phyloP scores from a whole-genome alignment of 2,329 filamentous ascomycete genomes.

The Drechslerella coelobrocha region DNA sequence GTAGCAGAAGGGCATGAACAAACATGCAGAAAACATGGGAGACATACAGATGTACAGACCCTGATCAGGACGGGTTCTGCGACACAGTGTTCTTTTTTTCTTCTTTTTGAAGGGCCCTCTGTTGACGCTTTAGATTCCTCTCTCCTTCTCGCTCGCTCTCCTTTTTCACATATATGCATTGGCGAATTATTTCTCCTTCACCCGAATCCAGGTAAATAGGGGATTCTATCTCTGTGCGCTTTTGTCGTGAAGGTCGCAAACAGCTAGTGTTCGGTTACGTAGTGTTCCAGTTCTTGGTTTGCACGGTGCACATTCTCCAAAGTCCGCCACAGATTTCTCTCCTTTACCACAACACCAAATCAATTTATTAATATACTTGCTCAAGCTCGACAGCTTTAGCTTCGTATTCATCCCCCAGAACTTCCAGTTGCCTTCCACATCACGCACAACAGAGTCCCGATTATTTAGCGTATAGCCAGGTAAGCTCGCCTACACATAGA shows the following conservation, averaged over 20 bases:
- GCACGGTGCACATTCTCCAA: no score
- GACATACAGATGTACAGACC: not conserved
- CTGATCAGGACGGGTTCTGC: constrained; percentile 1
- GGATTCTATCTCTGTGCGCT: no score
- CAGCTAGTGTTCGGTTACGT: not conserved
- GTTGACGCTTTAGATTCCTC: not conserved
- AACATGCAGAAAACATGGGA: not conserved
- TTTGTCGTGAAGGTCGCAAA: not conserved
- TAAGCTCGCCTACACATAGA: not conserved
- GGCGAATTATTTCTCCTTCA: not conserved
- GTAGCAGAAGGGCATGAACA: not conserved
- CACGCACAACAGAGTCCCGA: no score
- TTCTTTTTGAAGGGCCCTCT: not conserved
- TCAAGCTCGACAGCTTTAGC: constrained; percentile 1
- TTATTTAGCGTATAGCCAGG: not conserved
- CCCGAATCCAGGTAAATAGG: no score
- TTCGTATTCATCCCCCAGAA: not conserved
- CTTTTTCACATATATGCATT: not conserved
- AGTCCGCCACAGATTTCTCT: no score
- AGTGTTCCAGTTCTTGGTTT: no score
- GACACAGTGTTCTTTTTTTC: constrained; percentile 2
- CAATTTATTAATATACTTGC: no score
- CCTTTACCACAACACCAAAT: no score
- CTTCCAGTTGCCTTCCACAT: not conserved
- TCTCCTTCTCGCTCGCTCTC: not conserved